Evolutionary conservation across 352 stramenopile species (phyloP), one percentile per base, ranked within the genome.

Genomic region (Blastocystis sp.): DNA sequence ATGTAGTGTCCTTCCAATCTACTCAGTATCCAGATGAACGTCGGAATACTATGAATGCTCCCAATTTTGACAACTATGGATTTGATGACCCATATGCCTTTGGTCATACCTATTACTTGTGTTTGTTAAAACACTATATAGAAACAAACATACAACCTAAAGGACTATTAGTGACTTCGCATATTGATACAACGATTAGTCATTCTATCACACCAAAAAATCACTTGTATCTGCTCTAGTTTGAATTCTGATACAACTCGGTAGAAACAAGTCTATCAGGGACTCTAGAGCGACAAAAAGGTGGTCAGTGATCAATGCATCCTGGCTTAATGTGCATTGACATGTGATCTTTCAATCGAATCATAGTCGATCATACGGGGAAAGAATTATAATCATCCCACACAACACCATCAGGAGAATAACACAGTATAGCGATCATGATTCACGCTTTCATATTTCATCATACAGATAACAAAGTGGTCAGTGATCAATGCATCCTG

Each of bases 381-480:
- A 87, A 87, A 87, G 77, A 87, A 87, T 87, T 77, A 35, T 87
- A 87, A 87, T 87, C 77, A 87, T 78, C 59, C 77, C 77, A 87
- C 54, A 75, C 16, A 87, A 37, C 24, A 42, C 77, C 54, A 87
- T 78, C 59, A 78, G 65, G 65, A 87, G 59, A 87, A 87, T 87
- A 87, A 87, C 59, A 87, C 59, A 78, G 65, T 78, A 77, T 83
- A 83, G 71, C 71, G 58, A 83, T 83, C 71, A 83, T 66, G 71
- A 43, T 52, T 83, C 71, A 83, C 58, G 71, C 71, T 83, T 14
- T 66, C 37, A 24, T 37, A 2, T 66, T 83, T 83, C 71, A 83
- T 83, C 71, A 83, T 46, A 83, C 29, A 66, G 59, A 87, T 35
- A 24, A 87, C 14, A 54, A 14, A 87, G 77, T 87, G 77, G 77